Percentiles rank a stretch among this genome's conserved stretches.
Evolutionary conservation across 305 asterid genomes (phyloP).

Genomic region (Fraxinus velutina): DNA sequence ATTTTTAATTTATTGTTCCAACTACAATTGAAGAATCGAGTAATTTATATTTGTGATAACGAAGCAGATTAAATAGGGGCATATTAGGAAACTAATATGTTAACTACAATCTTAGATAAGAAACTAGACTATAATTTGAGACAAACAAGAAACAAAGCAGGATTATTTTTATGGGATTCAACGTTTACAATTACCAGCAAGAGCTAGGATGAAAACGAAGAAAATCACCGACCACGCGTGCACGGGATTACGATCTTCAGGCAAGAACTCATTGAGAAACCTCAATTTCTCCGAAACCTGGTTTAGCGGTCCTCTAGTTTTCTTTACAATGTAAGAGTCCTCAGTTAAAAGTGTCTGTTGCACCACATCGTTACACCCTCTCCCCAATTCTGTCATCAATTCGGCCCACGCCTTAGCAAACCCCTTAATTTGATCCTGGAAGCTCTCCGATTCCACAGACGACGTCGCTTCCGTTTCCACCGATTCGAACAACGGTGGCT

Average conservation of each 20-base stretch:
- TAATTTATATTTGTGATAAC: no score
- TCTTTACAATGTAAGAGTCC: conserved; percentile 73
- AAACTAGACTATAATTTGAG: neutral
- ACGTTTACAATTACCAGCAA: conserved; percentile 54
- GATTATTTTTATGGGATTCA: neutral
- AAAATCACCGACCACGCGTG: conserved; percentile 69
- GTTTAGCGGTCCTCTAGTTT: conserved; percentile 45
- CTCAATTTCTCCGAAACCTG: conserved; percentile 53
- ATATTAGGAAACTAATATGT: no score
- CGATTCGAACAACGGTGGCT: conserved; percentile 24
- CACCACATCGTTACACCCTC: conserved; percentile 71
- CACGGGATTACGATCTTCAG: conserved; percentile 84
- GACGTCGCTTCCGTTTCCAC: conserved; percentile 20
- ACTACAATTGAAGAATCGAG: no score
- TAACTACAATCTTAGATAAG: no score
- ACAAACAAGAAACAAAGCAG: neutral
- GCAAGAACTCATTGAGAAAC: conserved; percentile 64
- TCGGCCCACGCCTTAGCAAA: conserved; percentile 85
- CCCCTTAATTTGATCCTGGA: conserved; percentile 74
- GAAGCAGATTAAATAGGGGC: no score
- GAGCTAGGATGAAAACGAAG: conserved; percentile 55
- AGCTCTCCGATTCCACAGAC: conserved; percentile 48
- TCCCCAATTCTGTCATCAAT: conserved; percentile 58
- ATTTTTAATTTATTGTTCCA: no score
- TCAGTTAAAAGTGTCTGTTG: conserved; percentile 66